Percentiles rank a stretch among this genome's conserved stretches.
Evolutionary conservation across 2,329 filamentous ascomycete genomes (phyloP).

Genomic region (Phialocephala subalpina): DNA sequence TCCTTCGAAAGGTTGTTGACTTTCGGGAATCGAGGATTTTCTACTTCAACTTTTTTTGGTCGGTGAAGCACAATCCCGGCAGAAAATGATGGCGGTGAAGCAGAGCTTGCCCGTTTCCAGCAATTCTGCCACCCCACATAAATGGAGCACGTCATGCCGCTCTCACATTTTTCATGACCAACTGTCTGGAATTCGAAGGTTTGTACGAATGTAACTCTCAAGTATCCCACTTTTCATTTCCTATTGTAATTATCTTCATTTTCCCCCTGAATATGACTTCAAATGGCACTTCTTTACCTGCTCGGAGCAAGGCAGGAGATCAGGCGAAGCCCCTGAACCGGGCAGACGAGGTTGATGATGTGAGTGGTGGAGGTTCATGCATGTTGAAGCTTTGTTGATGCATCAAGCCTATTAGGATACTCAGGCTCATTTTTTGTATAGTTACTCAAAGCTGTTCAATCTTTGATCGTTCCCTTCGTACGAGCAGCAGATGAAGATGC

Average conservation of each 20-base stretch:
- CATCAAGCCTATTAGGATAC: not conserved
- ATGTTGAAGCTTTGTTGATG: not conserved
- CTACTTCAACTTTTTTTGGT: conserved; percentile 6
- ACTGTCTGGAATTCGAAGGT: not conserved
- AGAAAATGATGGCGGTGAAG: conserved; percentile 14
- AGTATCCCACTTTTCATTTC: conserved; percentile 2
- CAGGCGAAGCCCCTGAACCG: conserved; percentile 40
- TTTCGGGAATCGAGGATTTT: not conserved
- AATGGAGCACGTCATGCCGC: conserved; percentile 23
- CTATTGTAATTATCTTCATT: not conserved
- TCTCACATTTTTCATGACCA: conserved; percentile 7
- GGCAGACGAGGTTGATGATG: conserved; percentile 56
- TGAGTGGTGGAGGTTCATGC: conserved; percentile 42
- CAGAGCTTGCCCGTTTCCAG: conserved; percentile 12
- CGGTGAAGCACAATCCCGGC: not conserved
- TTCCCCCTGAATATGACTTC: conserved; percentile 14
- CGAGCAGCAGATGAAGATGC: conserved; percentile 72
- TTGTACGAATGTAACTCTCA: not conserved
- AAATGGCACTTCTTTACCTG: conserved; percentile 29
- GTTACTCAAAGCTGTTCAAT: conserved; percentile 73
- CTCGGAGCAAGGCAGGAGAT: conserved; percentile 15
- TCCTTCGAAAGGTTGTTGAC: conserved; percentile 1
- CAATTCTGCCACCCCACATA: conserved; percentile 13
- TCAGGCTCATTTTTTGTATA: conserved; percentile 45
- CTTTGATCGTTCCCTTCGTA: conserved; percentile 76